Evolutionary conservation across 2,329 filamentous ascomycete genomes (phyloP).

Genomic region (Tympanopsis confertula): DNA sequence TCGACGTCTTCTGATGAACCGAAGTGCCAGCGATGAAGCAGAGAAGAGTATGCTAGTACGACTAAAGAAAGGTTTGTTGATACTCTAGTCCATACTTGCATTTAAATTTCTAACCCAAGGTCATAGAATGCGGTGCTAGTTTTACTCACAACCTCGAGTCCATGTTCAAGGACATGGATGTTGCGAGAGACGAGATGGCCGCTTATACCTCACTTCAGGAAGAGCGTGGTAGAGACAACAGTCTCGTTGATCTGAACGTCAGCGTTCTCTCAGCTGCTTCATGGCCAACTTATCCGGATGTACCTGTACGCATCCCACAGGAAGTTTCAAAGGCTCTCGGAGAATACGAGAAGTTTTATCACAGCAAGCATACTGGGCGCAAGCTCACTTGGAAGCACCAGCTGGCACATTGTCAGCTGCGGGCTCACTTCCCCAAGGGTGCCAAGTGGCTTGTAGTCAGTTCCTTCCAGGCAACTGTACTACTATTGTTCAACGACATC

Average conservation of each 20-base stretch:
- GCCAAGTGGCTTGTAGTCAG: constrained; percentile 82
- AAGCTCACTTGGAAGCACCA: constrained; percentile 85
- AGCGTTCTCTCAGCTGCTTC: constrained; percentile 83
- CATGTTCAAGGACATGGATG: constrained; percentile 98
- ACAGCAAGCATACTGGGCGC: constrained; percentile 77
- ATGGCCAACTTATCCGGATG: constrained; percentile 84
- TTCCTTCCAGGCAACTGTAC: constrained; percentile 81
- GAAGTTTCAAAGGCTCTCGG: constrained; percentile 67
- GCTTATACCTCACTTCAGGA: constrained; percentile 64
- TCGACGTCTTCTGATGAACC: constrained; percentile 75
- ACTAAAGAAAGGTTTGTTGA: constrained; percentile 46
- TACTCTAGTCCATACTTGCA: background rate
- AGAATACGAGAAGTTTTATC: constrained; percentile 77
- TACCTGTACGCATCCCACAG: constrained; percentile 59
- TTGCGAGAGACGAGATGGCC: constrained; percentile 85
- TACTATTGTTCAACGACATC: constrained; percentile 77
- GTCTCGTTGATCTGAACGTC: constrained; percentile 55
- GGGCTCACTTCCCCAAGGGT: constrained; percentile 67
- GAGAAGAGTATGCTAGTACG: constrained; percentile 91
- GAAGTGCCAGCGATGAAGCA: constrained; percentile 87
- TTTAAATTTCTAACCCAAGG: background rate
- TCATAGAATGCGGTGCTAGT: constrained; percentile 71
- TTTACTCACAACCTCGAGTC: constrained; percentile 97
- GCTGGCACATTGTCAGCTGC: constrained; percentile 80
- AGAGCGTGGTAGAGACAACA: constrained; percentile 21